Percentiles rank a stretch among this genome's conserved stretches.
Conservation (phyloP, 169 alveolate species). For the Plasmodium cynomolgi region DNA sequence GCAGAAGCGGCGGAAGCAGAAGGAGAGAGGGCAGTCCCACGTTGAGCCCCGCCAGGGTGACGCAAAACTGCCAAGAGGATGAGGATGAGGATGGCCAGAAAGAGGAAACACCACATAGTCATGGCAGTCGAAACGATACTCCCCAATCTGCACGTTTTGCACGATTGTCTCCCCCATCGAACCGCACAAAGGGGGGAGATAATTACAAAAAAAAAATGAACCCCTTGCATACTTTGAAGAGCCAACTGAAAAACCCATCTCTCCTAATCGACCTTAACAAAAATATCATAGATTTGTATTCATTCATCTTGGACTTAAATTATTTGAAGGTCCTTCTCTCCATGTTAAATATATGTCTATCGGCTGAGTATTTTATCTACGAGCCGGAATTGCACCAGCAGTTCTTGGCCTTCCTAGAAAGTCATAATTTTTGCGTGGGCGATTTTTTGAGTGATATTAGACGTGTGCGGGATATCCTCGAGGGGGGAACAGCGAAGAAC, state of each 20-base stretch:
- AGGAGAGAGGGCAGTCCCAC: neutral
- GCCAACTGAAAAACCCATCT: constrained; percentile 9
- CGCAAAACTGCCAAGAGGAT: neutral
- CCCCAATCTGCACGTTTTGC: neutral
- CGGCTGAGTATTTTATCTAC: constrained; percentile 60
- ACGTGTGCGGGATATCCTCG: neutral
- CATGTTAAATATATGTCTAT: constrained; percentile 38
- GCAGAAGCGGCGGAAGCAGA: too few species aligned
- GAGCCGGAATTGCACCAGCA: constrained; percentile 8
- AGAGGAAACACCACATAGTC: neutral
- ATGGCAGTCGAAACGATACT: neutral
- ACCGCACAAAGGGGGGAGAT: neutral
- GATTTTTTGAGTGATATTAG: constrained; percentile 20
- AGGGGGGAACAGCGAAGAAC: neutral
- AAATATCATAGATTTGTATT: constrained; percentile 22
- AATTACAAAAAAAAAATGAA: neutral
- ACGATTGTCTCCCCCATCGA: neutral
- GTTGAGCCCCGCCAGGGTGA: neutral
- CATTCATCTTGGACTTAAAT: constrained; percentile 7
- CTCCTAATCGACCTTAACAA: constrained; percentile 28
- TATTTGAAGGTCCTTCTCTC: constrained; percentile 38
- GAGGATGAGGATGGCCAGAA: neutral
- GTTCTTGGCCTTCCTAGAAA: constrained; percentile 20
- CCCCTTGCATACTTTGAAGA: constrained; percentile 7
- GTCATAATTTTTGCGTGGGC: constrained; percentile 9